Percentiles rank a stretch among this genome's conserved stretches.
phyloP scores from a whole-genome alignment of 257 asterid species.

The Dorcoceras hygrometricum region DNA sequence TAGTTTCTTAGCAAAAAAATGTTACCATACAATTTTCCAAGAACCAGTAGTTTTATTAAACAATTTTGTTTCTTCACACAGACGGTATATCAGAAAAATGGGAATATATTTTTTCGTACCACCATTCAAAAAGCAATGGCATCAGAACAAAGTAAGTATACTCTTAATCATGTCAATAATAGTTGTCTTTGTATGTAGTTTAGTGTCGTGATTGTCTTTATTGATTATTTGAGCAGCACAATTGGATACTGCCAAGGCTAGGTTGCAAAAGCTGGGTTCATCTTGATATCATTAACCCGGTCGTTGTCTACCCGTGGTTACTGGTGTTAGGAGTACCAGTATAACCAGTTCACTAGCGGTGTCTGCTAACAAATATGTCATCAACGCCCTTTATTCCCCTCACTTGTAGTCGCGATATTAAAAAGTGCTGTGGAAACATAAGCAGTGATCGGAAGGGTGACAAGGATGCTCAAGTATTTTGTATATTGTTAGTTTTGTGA shows the following conservation, averaged over 20 bases:
- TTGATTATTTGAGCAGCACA: slow-evolving; percentile 47
- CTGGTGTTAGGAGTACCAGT: slow-evolving; percentile 1
- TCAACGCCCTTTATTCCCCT: not conserved
- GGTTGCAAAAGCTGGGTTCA: slow-evolving; percentile 44
- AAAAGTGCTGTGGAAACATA: not conserved
- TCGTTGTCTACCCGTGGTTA: not conserved
- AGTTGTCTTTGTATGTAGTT: not conserved
- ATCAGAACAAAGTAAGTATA: slow-evolving; percentile 61
- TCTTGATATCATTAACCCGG: slow-evolving; percentile 23
- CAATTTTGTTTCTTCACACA: slow-evolving; percentile 21
- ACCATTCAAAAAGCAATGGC: slow-evolving; percentile 59
- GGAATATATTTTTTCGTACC: slow-evolving; percentile 67
- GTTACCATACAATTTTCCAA: not conserved
- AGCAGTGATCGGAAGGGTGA: not conserved
- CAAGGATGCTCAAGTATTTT: not conserved
- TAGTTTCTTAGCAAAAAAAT: not conserved
- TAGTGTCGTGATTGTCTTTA: slow-evolving; percentile 4
- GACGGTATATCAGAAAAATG: slow-evolving; percentile 74
- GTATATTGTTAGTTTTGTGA: not conserved
- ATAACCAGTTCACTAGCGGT: not conserved
- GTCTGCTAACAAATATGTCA: not conserved
- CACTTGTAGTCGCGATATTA: not conserved
- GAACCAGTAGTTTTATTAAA: not conserved
- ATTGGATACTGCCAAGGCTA: slow-evolving; percentile 58
- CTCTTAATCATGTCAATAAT: slow-evolving; percentile 9